phyloP scores from a whole-genome alignment of 1,139 yeast species.

The Hanseniaspora gamundiae region DNA sequence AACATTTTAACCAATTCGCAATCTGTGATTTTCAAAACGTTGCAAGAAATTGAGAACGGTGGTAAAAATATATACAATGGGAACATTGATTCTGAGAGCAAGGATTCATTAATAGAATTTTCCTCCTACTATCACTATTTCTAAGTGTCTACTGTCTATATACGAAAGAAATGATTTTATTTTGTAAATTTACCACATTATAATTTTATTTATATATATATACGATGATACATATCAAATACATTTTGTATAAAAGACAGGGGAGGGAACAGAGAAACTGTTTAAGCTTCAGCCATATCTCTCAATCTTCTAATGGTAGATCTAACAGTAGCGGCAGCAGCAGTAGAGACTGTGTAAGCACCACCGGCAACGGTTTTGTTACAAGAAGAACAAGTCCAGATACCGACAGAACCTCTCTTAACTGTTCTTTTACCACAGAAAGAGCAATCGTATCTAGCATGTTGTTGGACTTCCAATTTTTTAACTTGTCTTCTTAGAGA shows the following conservation, averaged over 20 bases:
- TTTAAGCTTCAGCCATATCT: conserved; percentile 98
- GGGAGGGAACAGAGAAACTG: too few species aligned
- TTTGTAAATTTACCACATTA: too few species aligned
- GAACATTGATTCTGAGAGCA: not conserved
- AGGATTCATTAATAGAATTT: not conserved
- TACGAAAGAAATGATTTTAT: too few species aligned
- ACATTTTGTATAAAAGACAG: not conserved
- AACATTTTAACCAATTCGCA: not conserved
- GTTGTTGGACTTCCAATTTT: conserved; percentile 98
- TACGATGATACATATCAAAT: not conserved
- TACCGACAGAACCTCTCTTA: conserved; percentile 97
- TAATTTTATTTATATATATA: not conserved
- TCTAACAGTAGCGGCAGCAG: conserved; percentile 99
- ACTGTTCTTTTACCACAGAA: conserved; percentile 99
- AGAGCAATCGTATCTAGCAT: conserved; percentile 97
- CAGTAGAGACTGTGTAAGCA: conserved; percentile 98
- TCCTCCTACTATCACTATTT: not conserved
- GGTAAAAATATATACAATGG: not conserved
- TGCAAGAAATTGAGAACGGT: not conserved
- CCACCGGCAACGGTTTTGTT: conserved; percentile 98
- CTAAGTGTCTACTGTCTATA: too few species aligned
- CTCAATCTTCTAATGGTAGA: conserved; percentile 99
- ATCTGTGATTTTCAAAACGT: not conserved
- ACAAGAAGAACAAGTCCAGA: conserved; percentile 96
- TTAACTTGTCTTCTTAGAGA: conserved; percentile 99